Percentiles rank a stretch among this genome's conserved stretches.
Evolutionary conservation across 2,329 filamentous ascomycete genomes (phyloP).

Genomic region (Apiospora aurea): DNA sequence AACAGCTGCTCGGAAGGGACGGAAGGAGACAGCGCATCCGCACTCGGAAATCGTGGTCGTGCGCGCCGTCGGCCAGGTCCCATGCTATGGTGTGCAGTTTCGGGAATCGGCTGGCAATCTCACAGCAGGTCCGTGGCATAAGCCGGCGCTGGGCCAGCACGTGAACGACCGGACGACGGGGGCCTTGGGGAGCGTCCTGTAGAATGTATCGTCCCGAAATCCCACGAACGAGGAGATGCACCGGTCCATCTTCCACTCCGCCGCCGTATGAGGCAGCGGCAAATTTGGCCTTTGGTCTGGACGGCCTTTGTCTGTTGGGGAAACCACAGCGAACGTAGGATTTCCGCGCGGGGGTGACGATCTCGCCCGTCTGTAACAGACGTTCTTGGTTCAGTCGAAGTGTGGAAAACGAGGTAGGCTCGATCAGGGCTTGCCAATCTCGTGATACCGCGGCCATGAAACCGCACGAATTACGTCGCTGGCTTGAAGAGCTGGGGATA

Average conservation of each 20-base stretch:
- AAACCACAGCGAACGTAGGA: neutral
- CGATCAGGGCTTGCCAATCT: neutral
- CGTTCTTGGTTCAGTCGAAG: neutral
- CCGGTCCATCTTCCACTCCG: neutral
- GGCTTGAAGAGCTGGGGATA: too few species aligned
- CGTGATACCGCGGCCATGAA: neutral
- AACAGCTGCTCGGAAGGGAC: too few species aligned
- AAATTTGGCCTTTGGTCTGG: neutral
- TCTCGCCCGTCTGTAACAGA: neutral
- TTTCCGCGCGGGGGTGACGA: neutral
- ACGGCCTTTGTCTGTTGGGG: neutral
- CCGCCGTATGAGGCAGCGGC: neutral
- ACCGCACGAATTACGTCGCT: too few species aligned
- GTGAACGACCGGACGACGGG: neutral
- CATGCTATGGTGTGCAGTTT: neutral
- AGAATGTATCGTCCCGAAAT: neutral
- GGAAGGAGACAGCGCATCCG: too few species aligned
- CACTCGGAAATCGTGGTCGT: too few species aligned
- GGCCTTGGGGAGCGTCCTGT: neutral
- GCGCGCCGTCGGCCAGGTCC: neutral
- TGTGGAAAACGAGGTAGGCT: neutral
- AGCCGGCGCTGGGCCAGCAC: neutral
- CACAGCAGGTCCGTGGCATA: neutral
- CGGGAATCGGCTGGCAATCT: neutral
- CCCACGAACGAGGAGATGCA: slow-evolving; percentile 8